phyloP scores from a whole-genome alignment of 2,329 filamentous ascomycete species.

The Fonsecaea monophora region DNA sequence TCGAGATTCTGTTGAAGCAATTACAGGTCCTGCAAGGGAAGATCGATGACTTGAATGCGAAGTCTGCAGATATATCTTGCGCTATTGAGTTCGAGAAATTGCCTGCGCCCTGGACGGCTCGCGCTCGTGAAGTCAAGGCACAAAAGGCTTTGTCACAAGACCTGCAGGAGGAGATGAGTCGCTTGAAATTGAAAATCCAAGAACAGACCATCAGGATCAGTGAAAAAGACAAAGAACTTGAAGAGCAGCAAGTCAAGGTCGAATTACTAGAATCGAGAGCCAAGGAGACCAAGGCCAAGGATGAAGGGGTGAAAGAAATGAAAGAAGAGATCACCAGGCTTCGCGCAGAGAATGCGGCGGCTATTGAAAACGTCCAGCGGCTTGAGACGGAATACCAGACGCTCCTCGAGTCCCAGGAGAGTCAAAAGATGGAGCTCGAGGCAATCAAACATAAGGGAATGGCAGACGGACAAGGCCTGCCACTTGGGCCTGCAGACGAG shows the following conservation, averaged over 20 bases:
- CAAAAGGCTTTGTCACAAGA: constrained; percentile 81
- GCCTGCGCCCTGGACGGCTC: constrained; percentile 80
- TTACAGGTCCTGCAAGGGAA: constrained; percentile 33
- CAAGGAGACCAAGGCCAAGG: constrained; percentile 80
- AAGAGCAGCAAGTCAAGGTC: constrained; percentile 73
- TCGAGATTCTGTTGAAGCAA: constrained; percentile 29
- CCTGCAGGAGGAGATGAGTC: constrained; percentile 81
- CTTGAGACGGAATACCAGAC: constrained; percentile 48
- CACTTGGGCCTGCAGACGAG: constrained; percentile 45
- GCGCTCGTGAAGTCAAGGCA: constrained; percentile 80
- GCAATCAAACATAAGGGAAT: constrained; percentile 52
- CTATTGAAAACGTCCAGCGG: constrained; percentile 45
- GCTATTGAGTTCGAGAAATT: constrained; percentile 77
- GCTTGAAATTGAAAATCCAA: constrained; percentile 78
- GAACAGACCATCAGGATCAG: constrained; percentile 76
- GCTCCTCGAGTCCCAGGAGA: constrained; percentile 50
- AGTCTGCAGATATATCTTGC: constrained; percentile 73
- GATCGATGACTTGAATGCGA: constrained; percentile 68
- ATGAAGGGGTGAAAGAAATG: constrained; percentile 57
- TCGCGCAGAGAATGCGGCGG: constrained; percentile 45
- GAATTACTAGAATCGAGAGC: constrained; percentile 89
- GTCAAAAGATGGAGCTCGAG: constrained; percentile 51
- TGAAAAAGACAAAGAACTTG: constrained; percentile 79
- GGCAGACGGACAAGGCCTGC: constrained; percentile 47
- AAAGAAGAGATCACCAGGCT: constrained; percentile 51